Evolutionary conservation across 2,329 filamentous ascomycete genomes (phyloP).

Genomic region (Colletotrichum somersetense): DNA sequence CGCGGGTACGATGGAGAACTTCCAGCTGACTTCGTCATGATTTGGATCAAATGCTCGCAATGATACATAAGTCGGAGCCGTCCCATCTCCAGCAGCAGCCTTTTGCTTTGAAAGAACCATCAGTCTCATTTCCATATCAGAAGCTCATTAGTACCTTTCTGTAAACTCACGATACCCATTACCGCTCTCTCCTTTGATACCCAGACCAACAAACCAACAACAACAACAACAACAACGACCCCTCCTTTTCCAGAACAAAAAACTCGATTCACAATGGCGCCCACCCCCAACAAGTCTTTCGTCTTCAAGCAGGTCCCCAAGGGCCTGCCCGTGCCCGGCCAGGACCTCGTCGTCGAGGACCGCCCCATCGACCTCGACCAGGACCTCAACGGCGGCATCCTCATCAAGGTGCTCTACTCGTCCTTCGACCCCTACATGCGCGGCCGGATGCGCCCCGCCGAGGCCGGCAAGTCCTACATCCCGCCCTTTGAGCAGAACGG

Average conservation of each 20-base stretch:
- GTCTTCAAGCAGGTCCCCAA: constrained; percentile 78
- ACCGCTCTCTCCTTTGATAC: constrained; percentile 1
- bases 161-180: not conserved
- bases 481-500: constrained; percentile 71
- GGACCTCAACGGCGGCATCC: constrained; percentile 73
- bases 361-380: constrained; percentile 75
- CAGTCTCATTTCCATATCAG: not conserved
- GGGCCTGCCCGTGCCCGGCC: constrained; percentile 75
- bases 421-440: constrained; percentile 90
- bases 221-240: not conserved
- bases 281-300: constrained; percentile 77
- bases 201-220: not conserved
- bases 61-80: constrained; percentile 18
- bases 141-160: not conserved
- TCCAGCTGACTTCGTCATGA: constrained; percentile 8
- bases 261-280: constrained; percentile 49
- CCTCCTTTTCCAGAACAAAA: not conserved
- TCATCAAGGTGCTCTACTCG: constrained; percentile 77
- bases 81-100: not conserved
- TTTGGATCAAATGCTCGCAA: not conserved
- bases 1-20: constrained; percentile 23
- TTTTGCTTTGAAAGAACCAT: not conserved
- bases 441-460: constrained; percentile 78
- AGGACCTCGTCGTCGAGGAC: constrained; percentile 77
- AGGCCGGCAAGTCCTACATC: constrained; percentile 73